These are phyloP conservation scores for Papiliotrema terrestris DNA, from an alignment of 1,284 basidiomycete species.

Conservation along the genomic window DNA sequence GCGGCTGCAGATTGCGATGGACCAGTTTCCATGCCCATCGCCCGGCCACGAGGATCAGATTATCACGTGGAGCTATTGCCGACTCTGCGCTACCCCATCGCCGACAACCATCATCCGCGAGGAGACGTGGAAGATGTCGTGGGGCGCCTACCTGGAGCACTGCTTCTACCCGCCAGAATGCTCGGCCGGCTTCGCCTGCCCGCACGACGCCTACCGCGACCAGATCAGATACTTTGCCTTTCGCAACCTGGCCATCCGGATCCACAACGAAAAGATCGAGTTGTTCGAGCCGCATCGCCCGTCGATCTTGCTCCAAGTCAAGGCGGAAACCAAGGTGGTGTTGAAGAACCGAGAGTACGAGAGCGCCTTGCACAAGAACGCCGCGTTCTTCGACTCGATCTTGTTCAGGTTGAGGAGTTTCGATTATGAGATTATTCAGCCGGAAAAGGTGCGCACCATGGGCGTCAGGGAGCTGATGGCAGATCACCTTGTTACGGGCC, in stretches of 20 bases:
- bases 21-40: constrained; percentile 59
- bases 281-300: constrained; percentile 87
- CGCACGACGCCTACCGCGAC: constrained; percentile 90
- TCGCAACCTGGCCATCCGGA: constrained; percentile 68
- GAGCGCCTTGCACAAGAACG: constrained; percentile 68
- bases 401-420: constrained; percentile 46
- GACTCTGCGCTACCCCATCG: constrained; percentile 72
- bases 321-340: constrained; percentile 77
- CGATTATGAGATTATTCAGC: constrained; percentile 45
- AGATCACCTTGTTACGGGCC: constrained; percentile 31
- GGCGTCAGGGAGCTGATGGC: background rate
- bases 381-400: constrained; percentile 58
- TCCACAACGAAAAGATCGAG: constrained; percentile 79
- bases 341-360: constrained; percentile 89
- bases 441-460: constrained; percentile 34
- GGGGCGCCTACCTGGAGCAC: constrained; percentile 49
- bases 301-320: constrained; percentile 76
- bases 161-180: constrained; percentile 80
- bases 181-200: constrained; percentile 60
- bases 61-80: constrained; percentile 90
- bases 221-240: constrained; percentile 88
- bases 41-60: constrained; percentile 62
- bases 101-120: constrained; percentile 86
- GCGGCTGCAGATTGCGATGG: constrained; percentile 76
- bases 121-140: constrained; percentile 69